Base-by-base conservation (phyloP, 2,329 filamentous ascomycete genomes). In the Amesomyces nigricolor region DNA sequence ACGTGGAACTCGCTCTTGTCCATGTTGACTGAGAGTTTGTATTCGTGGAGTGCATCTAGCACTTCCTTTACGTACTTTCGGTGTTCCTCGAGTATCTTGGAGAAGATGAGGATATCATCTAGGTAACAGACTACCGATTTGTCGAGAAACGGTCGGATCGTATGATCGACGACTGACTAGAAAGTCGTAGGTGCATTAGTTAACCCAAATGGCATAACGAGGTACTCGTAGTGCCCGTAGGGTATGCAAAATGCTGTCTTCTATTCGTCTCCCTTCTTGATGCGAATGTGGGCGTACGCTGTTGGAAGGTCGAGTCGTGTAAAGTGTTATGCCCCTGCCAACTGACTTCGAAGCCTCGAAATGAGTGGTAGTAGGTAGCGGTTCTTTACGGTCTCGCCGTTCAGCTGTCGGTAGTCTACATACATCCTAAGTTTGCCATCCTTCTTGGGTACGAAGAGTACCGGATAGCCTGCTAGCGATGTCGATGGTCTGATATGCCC, bases 151-250 rank as follows among this genome's bases (percentile, higher is more conserved):
- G 22, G 22, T 32, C 11, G 14, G 1, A 57, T 35, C 1, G 40
- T 26, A 11, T 44, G 16, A 19, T 62, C 53, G 2, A 61, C 54
- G 4, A 46, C 29, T 1, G 14, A 10, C 45, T 61, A 16, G 45
- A 62, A 61, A 9, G 42, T 47, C 6, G 39, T 11, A 3, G 43
- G 54, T 40, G 47, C 54, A 13, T 65, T 67, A 5, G 56, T 65
- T 17, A 70, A 48, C 2, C 62, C 59, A 53, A 71, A 70, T 2
- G 56, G 62, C 49, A 70, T 69, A 11, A 70, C 48, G n/a, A 64
- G 42, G 51, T 69, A 71, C 47, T 70, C 58, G 55, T 55, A 72
- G 40, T 64, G 44, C 9, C 63, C 52, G 47, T 62, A 67, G 14
- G 47, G 46, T 5, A 35, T 68, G 9, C 56, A 42, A 57, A 71